Evolutionary conservation across 768 basidiomycete genomes (phyloP).

Genomic region (Gymnopilus dilepis): DNA sequence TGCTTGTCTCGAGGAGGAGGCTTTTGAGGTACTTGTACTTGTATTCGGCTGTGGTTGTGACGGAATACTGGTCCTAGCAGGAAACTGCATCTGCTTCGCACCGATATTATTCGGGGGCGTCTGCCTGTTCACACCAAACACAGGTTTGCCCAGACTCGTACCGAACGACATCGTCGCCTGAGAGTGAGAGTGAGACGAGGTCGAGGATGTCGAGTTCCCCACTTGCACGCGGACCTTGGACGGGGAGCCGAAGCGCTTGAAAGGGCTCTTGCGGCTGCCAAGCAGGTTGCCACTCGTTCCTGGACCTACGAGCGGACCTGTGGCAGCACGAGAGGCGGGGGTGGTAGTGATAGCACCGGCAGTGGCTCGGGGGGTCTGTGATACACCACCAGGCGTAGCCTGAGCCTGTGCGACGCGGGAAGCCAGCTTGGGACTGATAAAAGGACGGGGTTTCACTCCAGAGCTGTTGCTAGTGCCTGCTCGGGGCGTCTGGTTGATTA

Average conservation of each 20-base stretch:
- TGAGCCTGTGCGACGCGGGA: not conserved
- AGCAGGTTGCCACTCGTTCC: not conserved
- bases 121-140: too few species aligned
- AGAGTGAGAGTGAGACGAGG: slow-evolving; percentile 1
- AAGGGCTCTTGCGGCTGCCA: not conserved
- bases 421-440: not conserved
- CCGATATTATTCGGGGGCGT: too few species aligned
- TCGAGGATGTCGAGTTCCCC: not conserved
- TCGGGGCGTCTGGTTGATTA: not conserved
- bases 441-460: not conserved
- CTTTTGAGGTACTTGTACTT: too few species aligned
- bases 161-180: too few species aligned
- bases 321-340: not conserved
- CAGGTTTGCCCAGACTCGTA: too few species aligned
- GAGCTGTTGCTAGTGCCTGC: not conserved
- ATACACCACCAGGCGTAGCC: not conserved
- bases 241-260: not conserved
- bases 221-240: not conserved
- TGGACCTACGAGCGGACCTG: too few species aligned
- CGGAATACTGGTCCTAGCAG: not conserved
- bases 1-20: not conserved
- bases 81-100: too few species aligned
- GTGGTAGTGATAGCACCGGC: too few species aligned
- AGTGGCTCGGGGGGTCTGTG: not conserved
- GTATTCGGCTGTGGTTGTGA: not conserved